Conservation (phyloP, 768 basidiomycete genomes). For the Tylopilus subfusipes region DNA sequence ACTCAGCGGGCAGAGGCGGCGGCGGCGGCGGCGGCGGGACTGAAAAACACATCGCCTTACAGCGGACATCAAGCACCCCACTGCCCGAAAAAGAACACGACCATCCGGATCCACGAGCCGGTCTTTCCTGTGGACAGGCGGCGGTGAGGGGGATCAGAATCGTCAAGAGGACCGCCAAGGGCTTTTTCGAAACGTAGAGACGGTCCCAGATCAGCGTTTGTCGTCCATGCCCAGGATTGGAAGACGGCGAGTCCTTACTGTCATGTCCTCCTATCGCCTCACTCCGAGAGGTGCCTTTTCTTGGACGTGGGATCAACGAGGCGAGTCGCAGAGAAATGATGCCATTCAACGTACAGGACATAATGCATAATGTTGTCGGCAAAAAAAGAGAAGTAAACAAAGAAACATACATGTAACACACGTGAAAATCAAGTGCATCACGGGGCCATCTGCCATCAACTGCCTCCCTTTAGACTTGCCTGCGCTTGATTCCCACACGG, state of each 20-base stretch:
- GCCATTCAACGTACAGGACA: background rate
- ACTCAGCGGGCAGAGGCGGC: background rate
- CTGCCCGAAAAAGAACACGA: background rate
- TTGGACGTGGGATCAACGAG: background rate
- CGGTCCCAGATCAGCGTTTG: background rate
- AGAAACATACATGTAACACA: conserved; percentile 1
- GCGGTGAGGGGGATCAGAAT: too few species aligned
- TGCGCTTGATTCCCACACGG: conserved; percentile 65
- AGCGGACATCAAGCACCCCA: background rate
- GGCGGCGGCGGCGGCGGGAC: background rate
- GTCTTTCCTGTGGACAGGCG: too few species aligned
- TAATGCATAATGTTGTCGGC: background rate
- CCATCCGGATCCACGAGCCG: background rate
- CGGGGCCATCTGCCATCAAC: background rate
- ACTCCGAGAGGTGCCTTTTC: background rate
- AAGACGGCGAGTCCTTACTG: conserved; percentile 31
- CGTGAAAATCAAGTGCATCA: background rate
- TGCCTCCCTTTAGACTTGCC: conserved; percentile 36
- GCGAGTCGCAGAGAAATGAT: background rate
- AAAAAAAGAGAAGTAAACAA: background rate
- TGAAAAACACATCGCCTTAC: conserved; percentile 5
- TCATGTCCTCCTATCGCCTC: conserved; percentile 38
- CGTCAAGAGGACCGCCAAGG: conserved; percentile 22
- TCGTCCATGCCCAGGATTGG: background rate
- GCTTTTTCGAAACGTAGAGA: conserved; percentile 14